These are phyloP conservation scores for Arabis alpina DNA, from an alignment of 345 rosid genomes.

Conservation along the genomic window DNA sequence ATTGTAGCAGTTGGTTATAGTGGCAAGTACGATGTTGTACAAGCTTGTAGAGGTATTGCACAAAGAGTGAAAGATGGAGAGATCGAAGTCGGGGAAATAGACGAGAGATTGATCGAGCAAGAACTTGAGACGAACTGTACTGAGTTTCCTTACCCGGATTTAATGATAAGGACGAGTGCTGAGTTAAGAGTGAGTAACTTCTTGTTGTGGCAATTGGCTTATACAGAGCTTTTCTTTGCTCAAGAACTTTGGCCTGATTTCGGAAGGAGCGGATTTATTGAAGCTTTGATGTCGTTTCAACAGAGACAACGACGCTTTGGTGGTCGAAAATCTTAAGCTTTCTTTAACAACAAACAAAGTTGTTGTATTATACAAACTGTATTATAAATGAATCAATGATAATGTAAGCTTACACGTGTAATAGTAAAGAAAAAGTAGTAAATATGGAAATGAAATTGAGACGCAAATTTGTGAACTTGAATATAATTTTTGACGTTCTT, in stretches of 20 bases:
- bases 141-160: conserved; percentile 67
- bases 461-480: too few relatives aligned
- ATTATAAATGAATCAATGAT: too few relatives aligned
- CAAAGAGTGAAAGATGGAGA: conserved; percentile 53
- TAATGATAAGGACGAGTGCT: conserved; percentile 75
- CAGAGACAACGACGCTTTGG: conserved; percentile 78
- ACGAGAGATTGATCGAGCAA: conserved; percentile 61
- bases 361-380: conserved; percentile 14
- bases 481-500: too few relatives aligned
- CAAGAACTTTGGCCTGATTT: conserved; percentile 84
- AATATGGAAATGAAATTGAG: too few relatives aligned
- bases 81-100: conserved; percentile 55
- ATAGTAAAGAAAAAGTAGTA: too few relatives aligned
- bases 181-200: conserved; percentile 85
- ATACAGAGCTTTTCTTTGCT: conserved; percentile 75
- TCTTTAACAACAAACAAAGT: not conserved
- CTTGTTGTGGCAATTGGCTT: conserved; percentile 81
- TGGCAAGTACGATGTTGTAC: conserved; percentile 69
- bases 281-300: conserved; percentile 69
- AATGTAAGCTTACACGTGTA: too few relatives aligned
- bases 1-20: conserved; percentile 80
- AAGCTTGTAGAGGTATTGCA: conserved; percentile 72
- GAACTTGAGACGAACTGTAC: conserved; percentile 72
- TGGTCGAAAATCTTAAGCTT: conserved; percentile 44
- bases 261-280: conserved; percentile 56